Base-by-base conservation (phyloP, 768 basidiomycete genomes). In the Mycena rebaudengoi region DNA sequence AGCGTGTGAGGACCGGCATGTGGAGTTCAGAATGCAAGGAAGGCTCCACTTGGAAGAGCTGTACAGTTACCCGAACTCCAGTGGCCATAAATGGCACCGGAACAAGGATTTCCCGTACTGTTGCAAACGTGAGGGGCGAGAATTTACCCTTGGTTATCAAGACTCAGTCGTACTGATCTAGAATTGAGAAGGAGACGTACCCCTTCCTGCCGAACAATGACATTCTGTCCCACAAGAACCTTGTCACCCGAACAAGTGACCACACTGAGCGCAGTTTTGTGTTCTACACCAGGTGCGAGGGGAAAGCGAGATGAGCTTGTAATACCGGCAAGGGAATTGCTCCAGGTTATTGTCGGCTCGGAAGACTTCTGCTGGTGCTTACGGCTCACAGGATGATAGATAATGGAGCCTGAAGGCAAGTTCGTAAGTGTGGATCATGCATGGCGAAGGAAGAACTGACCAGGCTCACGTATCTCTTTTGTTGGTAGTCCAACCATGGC, bases 401-500 rank as follows among this genome's bases (percentile, higher is more conserved):
- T 20, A 37, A 58, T 39, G 4, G 11, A 3, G 11, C 56, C 56
- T 58, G 18, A 35, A 14, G n/a, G n/a, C n/a, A 5, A 13, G 8
- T 16, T 13, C 25, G 2, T 12, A 13, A 20, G 5, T 33, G n/a
- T n/a, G n/a, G n/a, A n/a, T n/a, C n/a, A n/a, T n/a, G n/a, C n/a
- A n/a, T n/a, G n/a, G n/a, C n/a, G 16, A n/a, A 33, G 1, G 33
- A 41, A 26, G 10, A 4, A 30, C 23, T 37, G 29, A 20, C 55
- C 55, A 11, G 44, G 43, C 16, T 50, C 28, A 25, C 29, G 12
- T 0, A 23, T 10, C 7, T 23, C 28, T n/a, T 59, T 59, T 0
- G 57, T 59, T 7, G 39, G 57, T 14, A 59, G 41, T 23, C 57
- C 57, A 4, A 59, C 57, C 57, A 59, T 59, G 11, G 57, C 57